phyloP scores from a whole-genome alignment of 2,329 filamentous ascomycete species.

The Fusarium sp. region DNA sequence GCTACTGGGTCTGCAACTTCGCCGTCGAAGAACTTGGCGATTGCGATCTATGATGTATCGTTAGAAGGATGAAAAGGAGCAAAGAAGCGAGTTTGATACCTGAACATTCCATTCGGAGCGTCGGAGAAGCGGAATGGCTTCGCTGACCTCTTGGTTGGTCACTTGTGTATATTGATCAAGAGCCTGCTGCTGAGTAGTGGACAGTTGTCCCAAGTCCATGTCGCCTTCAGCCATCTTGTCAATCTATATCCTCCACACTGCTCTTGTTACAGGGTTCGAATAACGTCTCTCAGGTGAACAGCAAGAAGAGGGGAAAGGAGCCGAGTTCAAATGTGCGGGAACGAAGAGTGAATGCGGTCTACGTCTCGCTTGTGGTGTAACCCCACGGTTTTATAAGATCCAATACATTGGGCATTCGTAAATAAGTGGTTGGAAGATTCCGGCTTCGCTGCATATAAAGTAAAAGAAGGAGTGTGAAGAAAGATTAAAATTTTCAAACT shows the following conservation, averaged over 20 bases:
- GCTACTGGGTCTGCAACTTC: slow-evolving; percentile 85
- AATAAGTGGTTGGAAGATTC: neutral
- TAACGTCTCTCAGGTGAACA: neutral
- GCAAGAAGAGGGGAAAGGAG: neutral
- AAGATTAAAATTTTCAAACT: neutral
- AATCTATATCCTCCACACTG: neutral
- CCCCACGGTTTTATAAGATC: slow-evolving; percentile 20
- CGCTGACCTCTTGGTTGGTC: slow-evolving; percentile 81
- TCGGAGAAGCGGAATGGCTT: slow-evolving; percentile 81
- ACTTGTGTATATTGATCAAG: slow-evolving; percentile 90
- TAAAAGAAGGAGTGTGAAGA: neutral
- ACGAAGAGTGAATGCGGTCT: neutral
- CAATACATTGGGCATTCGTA: neutral
- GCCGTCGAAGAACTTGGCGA: slow-evolving; percentile 97
- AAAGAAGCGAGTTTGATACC: slow-evolving; percentile 56
- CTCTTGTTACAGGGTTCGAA: neutral
- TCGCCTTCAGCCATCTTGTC: slow-evolving; percentile 49
- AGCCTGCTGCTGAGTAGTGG: slow-evolving; percentile 80
- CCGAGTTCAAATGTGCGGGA: neutral
- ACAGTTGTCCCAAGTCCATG: slow-evolving; percentile 74
- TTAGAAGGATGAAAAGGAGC: neutral
- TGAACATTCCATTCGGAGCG: slow-evolving; percentile 97
- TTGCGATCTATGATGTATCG: slow-evolving; percentile 75
- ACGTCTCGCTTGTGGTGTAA: slow-evolving; percentile 17
- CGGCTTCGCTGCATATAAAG: neutral